phyloP scores from a whole-genome alignment of 202 grass and related monocot genomes.

The Dendrocalamus latiflorus region DNA sequence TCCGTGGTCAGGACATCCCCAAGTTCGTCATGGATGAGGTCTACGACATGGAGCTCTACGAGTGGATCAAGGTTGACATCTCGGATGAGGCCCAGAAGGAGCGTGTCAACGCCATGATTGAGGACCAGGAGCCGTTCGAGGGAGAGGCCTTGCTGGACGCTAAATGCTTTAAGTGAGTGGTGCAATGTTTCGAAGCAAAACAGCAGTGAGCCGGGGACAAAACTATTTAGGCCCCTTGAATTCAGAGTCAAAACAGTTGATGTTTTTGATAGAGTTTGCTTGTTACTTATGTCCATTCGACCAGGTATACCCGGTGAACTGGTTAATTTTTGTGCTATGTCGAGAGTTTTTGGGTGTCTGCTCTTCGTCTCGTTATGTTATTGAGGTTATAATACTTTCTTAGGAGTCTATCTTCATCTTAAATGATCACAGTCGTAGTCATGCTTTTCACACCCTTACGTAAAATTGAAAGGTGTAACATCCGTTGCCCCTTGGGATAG shows the following conservation, averaged over 20 bases:
- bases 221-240: slow-evolving; percentile 11
- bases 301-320: slow-evolving; percentile 22
- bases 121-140: slow-evolving; percentile 87
- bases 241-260: background rate
- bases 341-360: background rate
- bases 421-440: background rate
- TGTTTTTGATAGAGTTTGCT: slow-evolving; percentile 16
- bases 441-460: background rate
- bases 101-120: slow-evolving; percentile 71
- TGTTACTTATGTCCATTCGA: slow-evolving; percentile 28
- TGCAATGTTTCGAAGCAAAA: background rate
- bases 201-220: background rate
- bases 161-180: slow-evolving; percentile 84
- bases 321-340: slow-evolving; percentile 17
- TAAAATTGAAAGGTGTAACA: background rate
- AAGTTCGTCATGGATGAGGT: slow-evolving; percentile 83
- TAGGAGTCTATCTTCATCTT: background rate
- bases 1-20: slow-evolving; percentile 83
- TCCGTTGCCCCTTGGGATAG: background rate
- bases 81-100: slow-evolving; percentile 77
- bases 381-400: background rate
- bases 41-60: slow-evolving; percentile 91
- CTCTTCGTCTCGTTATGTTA: background rate
- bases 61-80: slow-evolving; percentile 84
- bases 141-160: slow-evolving; percentile 68